Evolutionary conservation across 306 rosid species (phyloP), one percentile per base, ranked within the genome.

Genomic region (Trifolium dubium): DNA sequence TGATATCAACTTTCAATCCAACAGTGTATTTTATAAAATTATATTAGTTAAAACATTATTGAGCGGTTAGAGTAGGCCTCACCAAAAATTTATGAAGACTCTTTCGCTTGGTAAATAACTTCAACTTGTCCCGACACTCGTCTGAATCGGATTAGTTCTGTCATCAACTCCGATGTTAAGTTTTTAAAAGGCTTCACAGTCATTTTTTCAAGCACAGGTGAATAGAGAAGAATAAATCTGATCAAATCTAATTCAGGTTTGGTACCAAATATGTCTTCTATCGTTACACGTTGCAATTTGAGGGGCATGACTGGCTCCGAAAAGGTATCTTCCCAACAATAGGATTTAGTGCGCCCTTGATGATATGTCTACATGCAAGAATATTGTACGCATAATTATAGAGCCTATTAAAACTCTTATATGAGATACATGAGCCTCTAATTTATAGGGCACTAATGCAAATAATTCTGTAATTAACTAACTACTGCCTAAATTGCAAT

Each of bases 171-270:
- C 17, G 17, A 37, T 43, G 40, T 77, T 14, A 71, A 73, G 35
- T 64, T 5, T 23, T 41, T 10, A 75, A 67, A 75, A 59, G 88
- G 87, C 72, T 71, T 71, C 63, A 88, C 77, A 47, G 17, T 82
- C 90, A 90, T 83, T 74, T 59, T 77, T 81, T 85, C 85, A 14
- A 90, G 86, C 46, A 49, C 51, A 0, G 84, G 90, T 13, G 85
- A 85, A 71, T 55, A 34, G 18, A 56, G 66, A 68, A 90, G 87
- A 61, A 88, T 56, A 69, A 86, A 79, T 23, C 35, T 55, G 78
- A 90, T 86, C 40, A 88, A 80, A 71, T 82, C 83, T 47, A 88
- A 47, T 44, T 90, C 92, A 4, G 76, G 8, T 72, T 82, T 75
- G 37, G 30, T 39, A 31, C 84, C 87, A 54, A 75, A 47, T 50